Percentiles rank a stretch among this genome's conserved stretches.
Evolutionary conservation across 345 rosid genomes (phyloP).

Genomic region (Rhodamnia rubescens): DNA sequence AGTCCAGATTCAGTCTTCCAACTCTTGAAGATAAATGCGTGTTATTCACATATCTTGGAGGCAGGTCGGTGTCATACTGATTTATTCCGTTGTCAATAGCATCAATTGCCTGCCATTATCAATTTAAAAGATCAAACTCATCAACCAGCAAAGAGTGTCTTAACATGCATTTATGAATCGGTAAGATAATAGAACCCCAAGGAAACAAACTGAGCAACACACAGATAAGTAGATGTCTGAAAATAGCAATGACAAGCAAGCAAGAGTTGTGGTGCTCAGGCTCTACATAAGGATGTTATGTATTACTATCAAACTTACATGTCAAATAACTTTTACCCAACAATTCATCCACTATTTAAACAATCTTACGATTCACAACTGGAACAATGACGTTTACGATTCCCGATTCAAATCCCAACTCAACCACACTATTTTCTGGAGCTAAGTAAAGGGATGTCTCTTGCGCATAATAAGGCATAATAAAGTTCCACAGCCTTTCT

Average conservation of each 20-base stretch:
- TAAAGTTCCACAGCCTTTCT: background rate
- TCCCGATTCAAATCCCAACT: background rate
- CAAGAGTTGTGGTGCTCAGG: background rate
- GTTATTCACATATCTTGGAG: conserved; percentile 78
- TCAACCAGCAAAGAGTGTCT: background rate
- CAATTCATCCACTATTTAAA: background rate
- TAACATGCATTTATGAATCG: background rate
- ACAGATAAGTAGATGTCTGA: background rate
- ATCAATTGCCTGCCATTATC: background rate
- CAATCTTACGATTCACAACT: background rate
- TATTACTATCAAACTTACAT: background rate
- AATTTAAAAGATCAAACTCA: background rate
- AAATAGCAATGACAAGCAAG: background rate
- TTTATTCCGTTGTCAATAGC: background rate
- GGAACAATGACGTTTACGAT: background rate
- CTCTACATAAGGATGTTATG: background rate
- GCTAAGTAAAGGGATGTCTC: background rate
- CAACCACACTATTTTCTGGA: background rate
- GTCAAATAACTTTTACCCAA: background rate
- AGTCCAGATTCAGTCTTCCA: conserved; percentile 78
- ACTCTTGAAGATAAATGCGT: conserved; percentile 77
- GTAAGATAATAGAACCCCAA: background rate
- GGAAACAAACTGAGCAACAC: background rate
- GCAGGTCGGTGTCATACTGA: conserved; percentile 62
- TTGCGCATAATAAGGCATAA: background rate